Evolutionary conservation across 192 early-diverging fungal species (phyloP), one percentile per base, ranked within the genome.

Genomic region (Radiomyces spectabilis): DNA sequence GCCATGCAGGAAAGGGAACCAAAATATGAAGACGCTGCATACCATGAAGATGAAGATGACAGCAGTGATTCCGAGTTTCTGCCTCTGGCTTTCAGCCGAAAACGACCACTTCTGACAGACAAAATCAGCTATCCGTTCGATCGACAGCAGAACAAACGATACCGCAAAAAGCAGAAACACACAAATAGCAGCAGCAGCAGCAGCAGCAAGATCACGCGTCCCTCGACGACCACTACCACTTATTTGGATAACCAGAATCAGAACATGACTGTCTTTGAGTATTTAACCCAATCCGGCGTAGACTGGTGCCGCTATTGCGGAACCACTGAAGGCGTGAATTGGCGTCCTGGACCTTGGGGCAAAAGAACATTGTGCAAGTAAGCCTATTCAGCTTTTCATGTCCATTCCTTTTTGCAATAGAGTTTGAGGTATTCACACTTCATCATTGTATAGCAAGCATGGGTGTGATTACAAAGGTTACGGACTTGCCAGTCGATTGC

Each of bases 271-370:
- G 35, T 57, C 26, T 57, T 57, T 39, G 44, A 57, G 21, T 26
- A 33, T 10, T 39, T 57, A 39, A 57, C 45, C 13, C 30, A 57
- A 15, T 30, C 33, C 2, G 76, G 74, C 34, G 63, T 84, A 54
- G 77, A 88, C 63, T 93, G 90, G 90, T 93, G 90, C 66, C 80
- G 90, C 35, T 93, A 90, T 68, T 93, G 90, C 57, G 90, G 90
- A 21, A 88, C 86, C 1, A 93, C 90, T 15, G 84, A 84, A 67
- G 79, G 83, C 26, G 75, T 87, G 65, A 84, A 93, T 78, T 84
- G 86, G 86, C 81, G 91, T 32, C 91, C 86, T 10, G 91, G 91
- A 1, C 91, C 91, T 45, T 93, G 91, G 91, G 91, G 91, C 33
- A 91, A 91, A 74, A 81, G 86, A 51, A 90, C 91, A 12, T 68